Base-by-base conservation (phyloP, 2,329 filamentous ascomycete species). In the Trichoderma pleuroti region DNA sequence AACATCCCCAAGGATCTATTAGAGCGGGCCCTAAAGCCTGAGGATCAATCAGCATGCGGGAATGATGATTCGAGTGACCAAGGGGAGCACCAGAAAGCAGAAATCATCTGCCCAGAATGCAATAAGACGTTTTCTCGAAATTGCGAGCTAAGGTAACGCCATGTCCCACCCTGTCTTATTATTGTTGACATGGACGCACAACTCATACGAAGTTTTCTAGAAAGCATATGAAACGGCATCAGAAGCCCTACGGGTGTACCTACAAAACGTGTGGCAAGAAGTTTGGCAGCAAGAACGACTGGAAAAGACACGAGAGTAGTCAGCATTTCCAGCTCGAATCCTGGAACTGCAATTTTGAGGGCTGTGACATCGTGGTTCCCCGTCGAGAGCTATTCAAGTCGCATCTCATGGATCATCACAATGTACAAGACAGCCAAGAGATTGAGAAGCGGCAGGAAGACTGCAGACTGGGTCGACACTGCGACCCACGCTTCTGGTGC, bases 221-320 rank as follows among this genome's bases (percentile, higher is more conserved):
- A 74, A 98, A 98, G 79, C 94, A 97, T 78, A 84, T 88, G 79
- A 95, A 93, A 77, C 89, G 94, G 1, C 94, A 98, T 78, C 86
- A 88, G 9, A 90, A 89, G 74, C 94, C 93, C 0, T 97, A 95
- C 73, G 90, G 90, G 14, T 98, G 94, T 79, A 97, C 93, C 0
- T 92, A 90, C 73, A 80, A 84, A 10, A 80, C 82, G 34, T 97
- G 94, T 76, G 79, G 81, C 62, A 94, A 93, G 76, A 84, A 78
- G 0, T 97, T 97, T 74, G 94, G 94, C n/a, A 94, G 92, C 79
- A 97, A 97, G 78, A 94, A 93, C 71, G 94, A 98, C 80, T 98
- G 89, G 94, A 97, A 97, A 78, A 89, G 94, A 1, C 94, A 98
- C 76, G 95, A 98, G 77, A 91, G 89, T 74, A 89, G 87, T 18